phyloP scores from a whole-genome alignment of 208 protist genomes.

The Angomonas desouzai region DNA sequence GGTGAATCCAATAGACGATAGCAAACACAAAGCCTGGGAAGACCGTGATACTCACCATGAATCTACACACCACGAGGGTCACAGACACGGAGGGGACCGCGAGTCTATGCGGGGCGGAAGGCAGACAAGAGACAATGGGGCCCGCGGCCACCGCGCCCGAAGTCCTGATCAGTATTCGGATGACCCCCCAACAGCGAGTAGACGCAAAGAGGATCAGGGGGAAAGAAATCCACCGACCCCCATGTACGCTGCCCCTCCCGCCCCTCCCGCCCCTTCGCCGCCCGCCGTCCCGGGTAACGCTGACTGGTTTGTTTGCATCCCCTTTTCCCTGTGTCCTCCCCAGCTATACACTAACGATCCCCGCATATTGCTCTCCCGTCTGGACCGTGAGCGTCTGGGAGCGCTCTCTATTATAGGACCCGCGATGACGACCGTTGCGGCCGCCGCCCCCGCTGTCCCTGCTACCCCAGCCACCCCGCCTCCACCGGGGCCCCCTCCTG shows the following conservation, averaged over 20 bases:
- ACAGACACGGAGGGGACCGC: too few relatives aligned
- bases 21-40: not conserved
- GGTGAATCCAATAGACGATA: not conserved
- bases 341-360: conserved; percentile 22
- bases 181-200: too few relatives aligned
- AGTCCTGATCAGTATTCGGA: too few relatives aligned
- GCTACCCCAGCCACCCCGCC: not conserved
- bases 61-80: too few relatives aligned
- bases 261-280: not conserved
- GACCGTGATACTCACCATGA: not conserved
- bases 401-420: conserved; percentile 20
- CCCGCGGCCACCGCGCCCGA: not conserved
- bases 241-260: not conserved
- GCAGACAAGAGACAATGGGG: too few relatives aligned
- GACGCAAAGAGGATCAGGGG: not conserved
- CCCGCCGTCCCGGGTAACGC: not conserved
- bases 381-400: conserved; percentile 19
- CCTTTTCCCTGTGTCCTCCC: conserved; percentile 23
- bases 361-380: conserved; percentile 18
- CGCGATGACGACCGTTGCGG: conserved; percentile 4
- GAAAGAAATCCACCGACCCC: not conserved
- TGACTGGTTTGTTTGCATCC: conserved; percentile 29
- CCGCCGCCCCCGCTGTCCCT: not conserved
- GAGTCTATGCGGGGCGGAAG: too few relatives aligned
- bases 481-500: not conserved